phyloP scores from a whole-genome alignment of 2,329 filamentous ascomycete genomes.

The Trichophyton mentagrophytes region DNA sequence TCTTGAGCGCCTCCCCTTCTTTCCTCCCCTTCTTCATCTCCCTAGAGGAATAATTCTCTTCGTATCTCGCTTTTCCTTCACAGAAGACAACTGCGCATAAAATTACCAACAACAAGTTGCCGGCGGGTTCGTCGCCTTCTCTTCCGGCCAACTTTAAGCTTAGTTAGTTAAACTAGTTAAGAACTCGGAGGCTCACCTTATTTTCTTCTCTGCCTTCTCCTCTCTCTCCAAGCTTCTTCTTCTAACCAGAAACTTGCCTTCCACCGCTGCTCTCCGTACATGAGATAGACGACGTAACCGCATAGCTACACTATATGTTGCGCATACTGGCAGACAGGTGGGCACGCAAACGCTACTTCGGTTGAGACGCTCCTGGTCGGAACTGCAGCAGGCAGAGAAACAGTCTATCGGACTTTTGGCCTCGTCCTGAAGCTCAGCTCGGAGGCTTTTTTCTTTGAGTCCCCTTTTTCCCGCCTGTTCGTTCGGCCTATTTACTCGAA shows the following conservation, averaged over 20 bases:
- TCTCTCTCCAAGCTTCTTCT: background rate
- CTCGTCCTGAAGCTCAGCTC: background rate
- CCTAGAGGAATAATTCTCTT: too few relatives aligned
- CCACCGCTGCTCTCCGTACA: background rate
- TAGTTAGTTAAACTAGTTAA: too few relatives aligned
- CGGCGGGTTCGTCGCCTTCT: too few relatives aligned
- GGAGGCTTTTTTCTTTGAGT: background rate
- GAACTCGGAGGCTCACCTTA: background rate
- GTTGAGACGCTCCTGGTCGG: conserved; percentile 19
- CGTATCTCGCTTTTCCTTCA: too few relatives aligned
- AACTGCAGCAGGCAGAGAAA: background rate
- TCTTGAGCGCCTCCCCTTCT: background rate
- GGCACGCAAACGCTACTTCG: conserved; percentile 36
- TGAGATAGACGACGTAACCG: background rate
- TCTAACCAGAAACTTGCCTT: background rate
- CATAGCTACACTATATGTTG: conserved; percentile 36
- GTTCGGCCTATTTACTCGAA: background rate
- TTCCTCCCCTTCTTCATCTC: background rate
- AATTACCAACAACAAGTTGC: too few relatives aligned
- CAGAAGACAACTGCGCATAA: too few relatives aligned
- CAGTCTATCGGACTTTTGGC: background rate
- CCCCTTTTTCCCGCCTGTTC: background rate
- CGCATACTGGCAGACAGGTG: conserved; percentile 40
- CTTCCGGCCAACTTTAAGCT: too few relatives aligned
- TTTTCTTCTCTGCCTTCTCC: background rate